A percentile compares a stretch with the other conserved stretches of the same genome.
These are phyloP conservation scores for Aspergillus piperis DNA, from an alignment of 2,329 filamentous ascomycete genomes.

Conservation along the genomic window DNA sequence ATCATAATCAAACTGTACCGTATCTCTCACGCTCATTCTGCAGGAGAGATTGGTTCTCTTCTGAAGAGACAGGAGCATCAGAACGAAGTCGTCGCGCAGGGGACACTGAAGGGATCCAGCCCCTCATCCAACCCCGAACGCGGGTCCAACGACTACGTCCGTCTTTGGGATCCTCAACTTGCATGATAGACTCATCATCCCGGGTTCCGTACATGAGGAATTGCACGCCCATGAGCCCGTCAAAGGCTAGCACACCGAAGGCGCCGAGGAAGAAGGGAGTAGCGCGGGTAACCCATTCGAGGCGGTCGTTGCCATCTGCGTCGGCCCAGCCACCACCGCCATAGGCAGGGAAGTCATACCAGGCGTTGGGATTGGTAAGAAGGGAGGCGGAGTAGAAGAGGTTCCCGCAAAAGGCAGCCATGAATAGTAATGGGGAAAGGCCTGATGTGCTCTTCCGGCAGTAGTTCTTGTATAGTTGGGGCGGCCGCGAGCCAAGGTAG, in stretches of 20 bases:
- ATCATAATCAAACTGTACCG: conserved; percentile 34
- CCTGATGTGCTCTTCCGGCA: conserved; percentile 64
- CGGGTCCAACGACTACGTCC: conserved; percentile 54
- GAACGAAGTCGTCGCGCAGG: conserved; percentile 30
- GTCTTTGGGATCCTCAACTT: conserved; percentile 48
- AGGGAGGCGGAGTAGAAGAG: conserved; percentile 66
- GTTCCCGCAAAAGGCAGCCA: conserved; percentile 68
- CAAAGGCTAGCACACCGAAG: conserved; percentile 63
- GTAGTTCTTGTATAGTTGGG: conserved; percentile 68
- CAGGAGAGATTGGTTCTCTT: conserved; percentile 36
- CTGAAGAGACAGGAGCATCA: conserved; percentile 10
- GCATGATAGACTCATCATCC: conserved; percentile 47
- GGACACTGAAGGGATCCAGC: conserved; percentile 60
- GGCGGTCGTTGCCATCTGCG: conserved; percentile 54
- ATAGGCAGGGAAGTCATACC: conserved; percentile 58
- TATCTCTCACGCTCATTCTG: conserved; percentile 32
- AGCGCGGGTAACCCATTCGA: conserved; percentile 59
- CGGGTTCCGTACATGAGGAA: conserved; percentile 61
- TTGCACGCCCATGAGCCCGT: conserved; percentile 64
- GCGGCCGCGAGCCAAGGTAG: conserved; percentile 62
- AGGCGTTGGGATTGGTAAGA: conserved; percentile 64
- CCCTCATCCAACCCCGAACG: conserved; percentile 66
- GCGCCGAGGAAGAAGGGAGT: conserved; percentile 67
- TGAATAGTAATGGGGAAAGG: conserved; percentile 63
- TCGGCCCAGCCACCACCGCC: conserved; percentile 63